phyloP scores from a whole-genome alignment of 257 asterid genomes.

The Echium plantagineum region DNA sequence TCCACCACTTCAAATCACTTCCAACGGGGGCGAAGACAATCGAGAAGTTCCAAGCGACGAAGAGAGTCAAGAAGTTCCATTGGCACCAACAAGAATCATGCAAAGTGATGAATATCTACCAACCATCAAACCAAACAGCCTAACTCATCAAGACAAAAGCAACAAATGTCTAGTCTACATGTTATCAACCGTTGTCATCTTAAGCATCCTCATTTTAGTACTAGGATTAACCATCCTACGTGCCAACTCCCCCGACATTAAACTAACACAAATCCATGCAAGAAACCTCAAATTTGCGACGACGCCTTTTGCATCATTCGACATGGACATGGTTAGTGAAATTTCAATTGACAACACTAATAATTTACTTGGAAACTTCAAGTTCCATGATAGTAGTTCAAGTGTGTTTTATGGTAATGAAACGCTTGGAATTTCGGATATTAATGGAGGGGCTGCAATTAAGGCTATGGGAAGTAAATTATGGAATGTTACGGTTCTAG shows the following conservation, averaged over 20 bases:
- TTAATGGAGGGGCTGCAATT: slow-evolving; percentile 13
- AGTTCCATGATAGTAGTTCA: slow-evolving; percentile 22
- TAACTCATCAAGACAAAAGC: slow-evolving; percentile 6
- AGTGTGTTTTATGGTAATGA: slow-evolving; percentile 24
- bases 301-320: slow-evolving; percentile 11
- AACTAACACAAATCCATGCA: slow-evolving; percentile 13
- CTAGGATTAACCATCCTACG: slow-evolving; percentile 30
- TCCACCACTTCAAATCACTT: too few relatives aligned
- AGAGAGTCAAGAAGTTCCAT: slow-evolving; percentile 10
- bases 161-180: slow-evolving; percentile 37
- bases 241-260: slow-evolving; percentile 21
- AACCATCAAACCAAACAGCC: slow-evolving; percentile 2
- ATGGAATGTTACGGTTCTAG: slow-evolving; percentile 20
- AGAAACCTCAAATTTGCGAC: slow-evolving; percentile 10
- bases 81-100: slow-evolving; percentile 3
- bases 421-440: slow-evolving; percentile 19
- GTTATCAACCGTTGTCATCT: slow-evolving; percentile 19
- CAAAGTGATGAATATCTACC: slow-evolving; percentile 2
- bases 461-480: slow-evolving; percentile 13
- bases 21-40: not conserved
- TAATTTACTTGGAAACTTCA: slow-evolving; percentile 34
- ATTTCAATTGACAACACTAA: slow-evolving; percentile 25
- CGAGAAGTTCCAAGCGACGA: not conserved
- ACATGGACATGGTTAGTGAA: slow-evolving; percentile 20
- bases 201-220: slow-evolving; percentile 27